Base-by-base conservation (phyloP, 139 green algal species). In the Penium margaritaceum region DNA sequence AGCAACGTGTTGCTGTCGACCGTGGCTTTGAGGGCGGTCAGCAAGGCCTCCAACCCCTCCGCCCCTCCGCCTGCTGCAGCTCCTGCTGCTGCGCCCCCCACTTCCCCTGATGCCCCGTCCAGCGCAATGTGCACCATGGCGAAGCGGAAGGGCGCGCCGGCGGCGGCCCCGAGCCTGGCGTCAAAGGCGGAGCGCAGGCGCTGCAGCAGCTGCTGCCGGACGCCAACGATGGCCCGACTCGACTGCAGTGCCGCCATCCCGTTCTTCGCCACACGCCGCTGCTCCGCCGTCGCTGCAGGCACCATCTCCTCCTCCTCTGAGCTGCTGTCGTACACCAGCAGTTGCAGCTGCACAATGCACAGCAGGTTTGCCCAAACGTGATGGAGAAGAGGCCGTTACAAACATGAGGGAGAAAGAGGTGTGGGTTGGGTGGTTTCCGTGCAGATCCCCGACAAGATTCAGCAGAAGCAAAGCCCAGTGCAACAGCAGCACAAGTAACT, bases 221-320 rank as follows among this genome's bases (percentile, higher is more conserved):
- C 27, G 24, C 15, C 27, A 15, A 24, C 21, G 24, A 64, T 32
- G 55, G 34, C 30, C 15, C 15, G 7, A 19, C 24, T 37, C 9
- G 55, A 15, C 1, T 29, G 29, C 7, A 64, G 29, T 3, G 55
- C 55, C 6, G 55, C 55, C 55, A 64, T 24, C 27, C 55, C 55
- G 55, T 64, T 36, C 55, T 64, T 64, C 55, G 34, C 36, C 27
- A 64, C 9, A 3, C 29, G 55, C 55, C 36, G 27, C 55, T 64
- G 55, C 24, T 35, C 55, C 2, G 27, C 24, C 5, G 55, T 38
- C 30, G 27, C 30, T 2, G 36, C 15, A 15, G 27, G 9, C 55
- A 64, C 15, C 27, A 19, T 24, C 55, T 21, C 27, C 24, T 35
- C 27, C n/a, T n/a, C n/a, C n/a, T n/a, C n/a, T n/a, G n/a, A n/a